Evolutionary conservation across 2,329 filamentous ascomycete genomes (phyloP).

Genomic region (Cadophora sp.): DNA sequence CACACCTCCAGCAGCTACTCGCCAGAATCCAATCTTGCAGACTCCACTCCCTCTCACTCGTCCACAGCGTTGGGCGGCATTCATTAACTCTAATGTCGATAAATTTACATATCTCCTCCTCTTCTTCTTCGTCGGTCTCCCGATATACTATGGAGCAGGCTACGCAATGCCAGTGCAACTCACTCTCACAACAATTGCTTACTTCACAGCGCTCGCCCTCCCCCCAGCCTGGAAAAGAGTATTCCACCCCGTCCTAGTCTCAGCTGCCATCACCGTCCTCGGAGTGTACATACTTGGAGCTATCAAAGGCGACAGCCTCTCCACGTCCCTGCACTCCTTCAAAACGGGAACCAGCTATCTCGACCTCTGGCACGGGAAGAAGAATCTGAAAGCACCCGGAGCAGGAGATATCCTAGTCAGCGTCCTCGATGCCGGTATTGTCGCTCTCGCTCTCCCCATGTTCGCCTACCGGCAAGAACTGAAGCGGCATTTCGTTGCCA

Average conservation of each 20-base stretch:
- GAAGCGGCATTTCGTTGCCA: slow-evolving; percentile 57
- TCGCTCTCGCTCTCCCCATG: slow-evolving; percentile 66
- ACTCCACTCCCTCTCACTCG: slow-evolving; percentile 52
- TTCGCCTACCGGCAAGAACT: slow-evolving; percentile 65
- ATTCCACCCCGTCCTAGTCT: slow-evolving; percentile 64
- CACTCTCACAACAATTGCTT: slow-evolving; percentile 58
- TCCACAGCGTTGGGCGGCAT: slow-evolving; percentile 56
- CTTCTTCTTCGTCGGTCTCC: slow-evolving; percentile 59
- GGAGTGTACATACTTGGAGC: slow-evolving; percentile 60
- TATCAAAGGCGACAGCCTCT: slow-evolving; percentile 50
- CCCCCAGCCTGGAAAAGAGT: slow-evolving; percentile 57
- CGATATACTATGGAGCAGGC: slow-evolving; percentile 58
- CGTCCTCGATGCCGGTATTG: slow-evolving; percentile 63
- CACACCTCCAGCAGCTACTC: slow-evolving; percentile 1
- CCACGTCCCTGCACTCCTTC: slow-evolving; percentile 53
- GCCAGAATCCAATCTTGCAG: slow-evolving; percentile 45
- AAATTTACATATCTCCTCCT: slow-evolving; percentile 51
- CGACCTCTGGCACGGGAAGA: slow-evolving; percentile 53
- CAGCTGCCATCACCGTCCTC: slow-evolving; percentile 59
- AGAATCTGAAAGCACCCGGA: slow-evolving; percentile 50
- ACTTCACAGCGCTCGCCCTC: slow-evolving; percentile 56
- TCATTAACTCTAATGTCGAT: slow-evolving; percentile 55
- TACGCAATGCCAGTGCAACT: slow-evolving; percentile 56
- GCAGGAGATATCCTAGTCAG: slow-evolving; percentile 63
- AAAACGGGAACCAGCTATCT: slow-evolving; percentile 60